Evolutionary conservation across 1,284 basidiomycete genomes (phyloP).

Genomic region (Rugosomyces carneus): DNA sequence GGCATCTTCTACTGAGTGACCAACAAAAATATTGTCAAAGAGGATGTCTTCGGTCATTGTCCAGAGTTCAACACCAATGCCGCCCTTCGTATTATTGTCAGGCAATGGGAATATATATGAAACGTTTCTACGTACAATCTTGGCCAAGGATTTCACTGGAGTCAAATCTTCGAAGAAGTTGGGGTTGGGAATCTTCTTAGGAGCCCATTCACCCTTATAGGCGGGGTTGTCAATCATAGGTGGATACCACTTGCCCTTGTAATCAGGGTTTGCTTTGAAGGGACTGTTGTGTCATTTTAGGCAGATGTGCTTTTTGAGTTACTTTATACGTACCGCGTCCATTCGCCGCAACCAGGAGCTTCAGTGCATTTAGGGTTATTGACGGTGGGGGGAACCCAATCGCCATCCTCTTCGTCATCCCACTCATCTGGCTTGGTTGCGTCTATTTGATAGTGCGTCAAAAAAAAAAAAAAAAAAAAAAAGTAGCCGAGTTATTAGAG

Average conservation of each 20-base stretch:
- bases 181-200: constrained; percentile 91
- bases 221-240: constrained; percentile 95
- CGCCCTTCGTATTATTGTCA: constrained; percentile 46
- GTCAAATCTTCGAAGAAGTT: constrained; percentile 84
- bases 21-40: constrained; percentile 93
- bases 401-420: constrained; percentile 99
- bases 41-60: constrained; percentile 98
- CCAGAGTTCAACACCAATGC: constrained; percentile 96
- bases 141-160: constrained; percentile 79
- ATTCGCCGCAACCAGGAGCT: constrained; percentile 91
- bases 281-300: constrained; percentile 41
- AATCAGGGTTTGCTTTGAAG: constrained; percentile 83
- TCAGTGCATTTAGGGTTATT: constrained; percentile 87
- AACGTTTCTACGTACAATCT: constrained; percentile 53
- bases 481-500: background rate
- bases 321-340: constrained; percentile 58
- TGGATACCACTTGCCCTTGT: constrained; percentile 95
- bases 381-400: constrained; percentile 90
- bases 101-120: constrained; percentile 4
- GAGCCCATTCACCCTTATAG: constrained; percentile 96
- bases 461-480: background rate
- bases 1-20: constrained; percentile 82
- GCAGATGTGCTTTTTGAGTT: background rate
- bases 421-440: constrained; percentile 98
- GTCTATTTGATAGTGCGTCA: constrained; percentile 40